These are phyloP conservation scores for Aureobasidium sp. DNA, from an alignment of 2,329 filamentous ascomycete species.

Conservation along the genomic window DNA sequence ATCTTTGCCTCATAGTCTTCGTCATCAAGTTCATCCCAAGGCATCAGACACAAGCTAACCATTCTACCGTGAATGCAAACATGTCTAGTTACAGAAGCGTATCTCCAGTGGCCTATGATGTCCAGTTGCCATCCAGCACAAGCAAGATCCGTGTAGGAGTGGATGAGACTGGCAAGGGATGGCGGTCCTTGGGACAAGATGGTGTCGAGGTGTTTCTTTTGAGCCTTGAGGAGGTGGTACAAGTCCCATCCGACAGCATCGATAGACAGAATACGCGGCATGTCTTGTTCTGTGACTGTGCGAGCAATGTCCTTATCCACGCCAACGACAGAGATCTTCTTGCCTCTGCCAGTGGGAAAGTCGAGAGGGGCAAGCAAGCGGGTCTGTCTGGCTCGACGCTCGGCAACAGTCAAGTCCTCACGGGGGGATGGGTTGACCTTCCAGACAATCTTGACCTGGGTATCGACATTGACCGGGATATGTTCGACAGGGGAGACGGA, in stretches of 20 bases:
- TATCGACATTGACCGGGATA: neutral
- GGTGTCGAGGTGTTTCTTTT: neutral
- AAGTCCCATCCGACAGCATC: conserved; percentile 1
- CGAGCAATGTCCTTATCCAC: neutral
- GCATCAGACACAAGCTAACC: neutral
- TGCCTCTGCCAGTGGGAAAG: neutral
- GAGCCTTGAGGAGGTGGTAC: neutral
- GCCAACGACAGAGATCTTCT: neutral
- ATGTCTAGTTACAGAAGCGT: neutral
- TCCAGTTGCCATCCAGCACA: neutral
- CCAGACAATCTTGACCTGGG: neutral
- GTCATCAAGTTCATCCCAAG: neutral
- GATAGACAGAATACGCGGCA: neutral
- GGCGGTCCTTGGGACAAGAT: neutral
- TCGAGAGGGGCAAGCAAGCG: neutral
- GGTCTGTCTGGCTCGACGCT: neutral
- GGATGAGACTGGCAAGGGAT: neutral
- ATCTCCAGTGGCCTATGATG: neutral
- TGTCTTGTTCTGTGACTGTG: neutral
- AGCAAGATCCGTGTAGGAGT: neutral
- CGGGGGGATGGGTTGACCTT: neutral
- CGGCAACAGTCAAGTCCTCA: neutral
- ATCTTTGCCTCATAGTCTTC: neutral
- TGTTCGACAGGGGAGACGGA: neutral
- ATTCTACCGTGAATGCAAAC: neutral